A percentile compares a stretch with the other conserved stretches of the same genome.
These are phyloP conservation scores for Filosporella fistucella DNA, from an alignment of 495 filamentous ascomycete genomes.

Conservation along the genomic window DNA sequence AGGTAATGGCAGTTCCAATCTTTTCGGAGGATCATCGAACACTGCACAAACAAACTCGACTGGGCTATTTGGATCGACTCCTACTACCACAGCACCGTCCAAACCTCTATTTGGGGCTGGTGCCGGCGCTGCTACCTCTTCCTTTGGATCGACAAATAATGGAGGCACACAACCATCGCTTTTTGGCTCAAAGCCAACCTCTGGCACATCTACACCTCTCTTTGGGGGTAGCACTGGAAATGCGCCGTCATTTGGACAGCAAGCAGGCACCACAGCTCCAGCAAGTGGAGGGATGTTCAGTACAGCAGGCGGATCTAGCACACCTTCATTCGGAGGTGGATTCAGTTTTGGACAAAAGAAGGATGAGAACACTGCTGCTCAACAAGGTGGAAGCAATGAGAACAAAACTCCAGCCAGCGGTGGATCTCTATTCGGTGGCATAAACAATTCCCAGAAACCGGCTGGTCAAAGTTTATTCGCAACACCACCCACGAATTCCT, in stretches of 20 bases:
- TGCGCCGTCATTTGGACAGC: constrained; percentile 10
- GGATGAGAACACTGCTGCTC: constrained; percentile 4
- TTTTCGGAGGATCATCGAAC: constrained; percentile 8
- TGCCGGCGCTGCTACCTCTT: constrained; percentile 8
- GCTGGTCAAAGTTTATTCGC: constrained; percentile 25
- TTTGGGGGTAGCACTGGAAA: constrained; percentile 21
- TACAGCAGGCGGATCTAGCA: background rate
- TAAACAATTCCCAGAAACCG: constrained; percentile 7
- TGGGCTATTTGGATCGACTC: constrained; percentile 45
- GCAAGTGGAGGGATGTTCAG: constrained; percentile 1
- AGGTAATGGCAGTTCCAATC: constrained; percentile 29
- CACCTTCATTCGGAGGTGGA: constrained; percentile 3
- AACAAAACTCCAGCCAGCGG: constrained; percentile 1
- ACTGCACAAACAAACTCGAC: constrained; percentile 30
- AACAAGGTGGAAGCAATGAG: constrained; percentile 1
- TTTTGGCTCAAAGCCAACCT: constrained; percentile 26
- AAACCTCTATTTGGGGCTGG: constrained; percentile 11
- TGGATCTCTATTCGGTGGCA: constrained; percentile 6
- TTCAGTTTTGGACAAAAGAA: constrained; percentile 18
- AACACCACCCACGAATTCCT: constrained; percentile 10
- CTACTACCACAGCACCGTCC: constrained; percentile 11
- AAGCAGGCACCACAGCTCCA: constrained; percentile 1
- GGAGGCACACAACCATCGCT: constrained; percentile 33
- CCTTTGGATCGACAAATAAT: constrained; percentile 27
- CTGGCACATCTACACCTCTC: constrained; percentile 18